A percentile compares a stretch with the other conserved stretches of the same genome.
phyloP scores from a whole-genome alignment of 495 filamentous ascomycete species.

The Delitschia confertaspora region DNA sequence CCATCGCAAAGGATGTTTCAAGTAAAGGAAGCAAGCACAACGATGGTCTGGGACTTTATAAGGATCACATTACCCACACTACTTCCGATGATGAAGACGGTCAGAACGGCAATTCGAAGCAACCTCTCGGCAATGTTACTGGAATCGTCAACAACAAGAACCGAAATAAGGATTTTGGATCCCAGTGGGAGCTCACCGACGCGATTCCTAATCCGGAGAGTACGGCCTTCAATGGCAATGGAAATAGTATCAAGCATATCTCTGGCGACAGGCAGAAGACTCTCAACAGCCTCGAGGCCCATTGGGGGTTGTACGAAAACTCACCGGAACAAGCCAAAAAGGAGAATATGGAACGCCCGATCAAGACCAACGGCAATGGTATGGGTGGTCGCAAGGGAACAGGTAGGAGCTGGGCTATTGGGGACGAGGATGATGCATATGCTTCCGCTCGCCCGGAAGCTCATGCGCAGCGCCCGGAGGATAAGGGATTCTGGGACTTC shows the following conservation, averaged over 20 bases:
- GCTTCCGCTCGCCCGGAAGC: conserved; percentile 30
- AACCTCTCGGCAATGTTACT: conserved; percentile 51
- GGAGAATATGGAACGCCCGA: conserved; percentile 37
- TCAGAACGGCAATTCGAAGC: conserved; percentile 30
- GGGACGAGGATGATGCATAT: conserved; percentile 46
- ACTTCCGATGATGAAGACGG: conserved; percentile 43
- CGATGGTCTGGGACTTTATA: conserved; percentile 62
- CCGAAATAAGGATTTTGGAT: conserved; percentile 62
- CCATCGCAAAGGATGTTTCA: too few species aligned
- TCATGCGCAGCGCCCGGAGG: conserved; percentile 35
- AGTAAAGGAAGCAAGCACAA: too few species aligned
- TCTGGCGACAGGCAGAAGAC: conserved; percentile 19
- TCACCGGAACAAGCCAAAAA: conserved; percentile 42
- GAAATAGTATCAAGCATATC: conserved; percentile 15
- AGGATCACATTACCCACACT: conserved; percentile 53
- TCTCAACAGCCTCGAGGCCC: conserved; percentile 19
- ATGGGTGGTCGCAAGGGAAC: conserved; percentile 63
- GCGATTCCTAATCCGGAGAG: conserved; percentile 41
- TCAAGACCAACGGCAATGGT: conserved; percentile 58
- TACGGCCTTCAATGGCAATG: conserved; percentile 10
- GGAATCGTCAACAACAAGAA: conserved; percentile 59
- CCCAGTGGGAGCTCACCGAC: conserved; percentile 63
- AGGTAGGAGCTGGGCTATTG: conserved; percentile 52
- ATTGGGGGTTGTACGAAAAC: conserved; percentile 46
- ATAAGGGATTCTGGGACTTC: conserved; percentile 44